Conservation (phyloP, 2,329 filamentous ascomycete genomes). For the Fonsecaea pedrosoi region DNA sequence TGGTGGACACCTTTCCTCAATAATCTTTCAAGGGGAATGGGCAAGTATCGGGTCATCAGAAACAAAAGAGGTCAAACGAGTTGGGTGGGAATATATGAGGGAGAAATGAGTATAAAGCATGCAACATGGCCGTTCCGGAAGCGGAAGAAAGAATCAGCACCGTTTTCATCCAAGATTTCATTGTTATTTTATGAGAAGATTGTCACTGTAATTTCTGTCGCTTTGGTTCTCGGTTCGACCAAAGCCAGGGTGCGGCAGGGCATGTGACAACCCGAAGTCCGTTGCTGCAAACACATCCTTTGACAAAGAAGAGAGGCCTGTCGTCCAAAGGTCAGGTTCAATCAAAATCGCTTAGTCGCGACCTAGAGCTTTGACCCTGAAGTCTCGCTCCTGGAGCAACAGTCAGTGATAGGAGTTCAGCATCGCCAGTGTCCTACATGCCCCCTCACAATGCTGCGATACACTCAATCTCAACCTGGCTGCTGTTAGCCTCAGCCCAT, state of each 20-base stretch:
- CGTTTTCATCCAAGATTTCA: slow-evolving; percentile 24
- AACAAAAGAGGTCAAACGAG: slow-evolving; percentile 13
- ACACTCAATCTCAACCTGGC: slow-evolving; percentile 40
- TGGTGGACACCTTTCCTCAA: not conserved
- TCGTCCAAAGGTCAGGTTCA: not conserved
- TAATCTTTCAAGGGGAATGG: not conserved
- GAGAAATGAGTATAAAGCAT: slow-evolving; percentile 12
- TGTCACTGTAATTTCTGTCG: slow-evolving; percentile 5
- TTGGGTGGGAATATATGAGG: slow-evolving; percentile 16
- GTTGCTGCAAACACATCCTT: not conserved
- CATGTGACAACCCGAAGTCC: not conserved
- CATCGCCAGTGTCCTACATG: slow-evolving; percentile 13
- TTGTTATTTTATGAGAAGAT: slow-evolving; percentile 13
- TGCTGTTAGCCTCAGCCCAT: not conserved
- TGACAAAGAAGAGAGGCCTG: not conserved
- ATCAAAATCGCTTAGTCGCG: not conserved
- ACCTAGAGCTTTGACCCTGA: slow-evolving; percentile 32
- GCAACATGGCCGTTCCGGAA: slow-evolving; percentile 19
- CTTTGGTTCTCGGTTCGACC: not conserved
- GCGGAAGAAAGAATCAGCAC: slow-evolving; percentile 17
- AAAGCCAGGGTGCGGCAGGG: not conserved
- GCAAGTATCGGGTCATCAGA: not conserved
- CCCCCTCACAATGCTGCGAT: slow-evolving; percentile 39
- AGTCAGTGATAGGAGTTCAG: slow-evolving; percentile 4
- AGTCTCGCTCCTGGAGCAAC: slow-evolving; percentile 10